These are phyloP conservation scores for Pythium rhizo-oryzae DNA, from an alignment of 352 stramenopile genomes.

Conservation along the genomic window DNA sequence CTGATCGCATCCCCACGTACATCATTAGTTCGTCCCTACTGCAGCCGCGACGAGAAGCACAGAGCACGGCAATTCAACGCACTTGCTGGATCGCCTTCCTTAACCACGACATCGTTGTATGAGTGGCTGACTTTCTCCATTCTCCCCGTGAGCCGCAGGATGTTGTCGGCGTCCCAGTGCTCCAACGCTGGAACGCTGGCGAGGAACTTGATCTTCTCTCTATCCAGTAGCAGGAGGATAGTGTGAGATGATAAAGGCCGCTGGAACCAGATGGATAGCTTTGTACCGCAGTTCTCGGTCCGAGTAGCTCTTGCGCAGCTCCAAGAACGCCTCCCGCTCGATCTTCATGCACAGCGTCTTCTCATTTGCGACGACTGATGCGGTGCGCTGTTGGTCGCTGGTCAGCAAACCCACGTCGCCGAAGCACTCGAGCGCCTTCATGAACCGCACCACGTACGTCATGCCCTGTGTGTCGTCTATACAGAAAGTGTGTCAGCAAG, in stretches of 20 bases:
- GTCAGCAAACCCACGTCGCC: constrained; percentile 67
- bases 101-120: constrained; percentile 68
- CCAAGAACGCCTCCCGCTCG: constrained; percentile 62
- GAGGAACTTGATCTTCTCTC: constrained; percentile 72
- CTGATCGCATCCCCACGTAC: constrained; percentile 17
- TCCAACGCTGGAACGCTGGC: constrained; percentile 45
- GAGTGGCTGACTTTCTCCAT: constrained; percentile 62
- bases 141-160: constrained; percentile 54
- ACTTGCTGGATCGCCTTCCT: constrained; percentile 62
- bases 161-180: constrained; percentile 66
- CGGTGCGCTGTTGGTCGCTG: constrained; percentile 61
- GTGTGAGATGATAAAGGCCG: no score
- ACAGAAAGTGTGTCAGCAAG: background rate
- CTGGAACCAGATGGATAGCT: no score
- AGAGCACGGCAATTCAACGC: background rate
- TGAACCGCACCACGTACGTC: constrained; percentile 61
- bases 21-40: no score
- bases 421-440: constrained; percentile 75
- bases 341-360: constrained; percentile 75
- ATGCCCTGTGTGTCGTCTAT: constrained; percentile 36
- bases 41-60: background rate
- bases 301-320: constrained; percentile 55
- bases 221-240: constrained; percentile 11
- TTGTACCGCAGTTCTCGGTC: constrained; percentile 56
- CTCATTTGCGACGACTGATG: constrained; percentile 68